These are phyloP conservation scores for Nannochloris sp. DNA, from an alignment of 139 green algal species.

Conservation along the genomic window DNA sequence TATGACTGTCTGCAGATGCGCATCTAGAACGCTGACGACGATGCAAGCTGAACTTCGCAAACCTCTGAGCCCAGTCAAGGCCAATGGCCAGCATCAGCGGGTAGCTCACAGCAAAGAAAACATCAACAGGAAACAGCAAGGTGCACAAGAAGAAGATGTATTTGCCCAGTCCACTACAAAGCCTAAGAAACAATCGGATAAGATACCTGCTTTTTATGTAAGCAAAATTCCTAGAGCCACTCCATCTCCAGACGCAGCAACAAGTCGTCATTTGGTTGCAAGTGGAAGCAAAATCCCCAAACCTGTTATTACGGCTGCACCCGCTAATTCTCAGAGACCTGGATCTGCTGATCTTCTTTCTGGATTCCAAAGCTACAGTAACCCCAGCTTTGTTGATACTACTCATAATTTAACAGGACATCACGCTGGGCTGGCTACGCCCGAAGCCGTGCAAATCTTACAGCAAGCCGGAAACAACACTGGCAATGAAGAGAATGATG, in stretches of 20 bases:
- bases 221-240: background rate
- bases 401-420: background rate
- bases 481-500: background rate
- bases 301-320: too few relatives aligned
- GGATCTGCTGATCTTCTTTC: too few relatives aligned
- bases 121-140: background rate
- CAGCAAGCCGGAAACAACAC: background rate
- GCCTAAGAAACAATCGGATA: too few relatives aligned
- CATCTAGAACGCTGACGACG: too few relatives aligned
- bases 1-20: too few relatives aligned
- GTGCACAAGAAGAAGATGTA: too few relatives aligned
- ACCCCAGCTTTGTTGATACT: constrained; percentile 18
- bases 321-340: too few relatives aligned
- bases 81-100: background rate
- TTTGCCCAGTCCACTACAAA: background rate
- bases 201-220: too few relatives aligned
- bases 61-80: background rate
- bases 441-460: background rate
- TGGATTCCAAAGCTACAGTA: constrained; percentile 10
- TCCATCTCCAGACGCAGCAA: background rate
- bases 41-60: background rate
- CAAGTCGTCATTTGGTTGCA: background rate
- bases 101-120: background rate
- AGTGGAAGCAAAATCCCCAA: too few relatives aligned
- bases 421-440: background rate